Evolutionary conservation across 805 yeast species (phyloP).

Genomic region (Yarrowia porcina): DNA sequence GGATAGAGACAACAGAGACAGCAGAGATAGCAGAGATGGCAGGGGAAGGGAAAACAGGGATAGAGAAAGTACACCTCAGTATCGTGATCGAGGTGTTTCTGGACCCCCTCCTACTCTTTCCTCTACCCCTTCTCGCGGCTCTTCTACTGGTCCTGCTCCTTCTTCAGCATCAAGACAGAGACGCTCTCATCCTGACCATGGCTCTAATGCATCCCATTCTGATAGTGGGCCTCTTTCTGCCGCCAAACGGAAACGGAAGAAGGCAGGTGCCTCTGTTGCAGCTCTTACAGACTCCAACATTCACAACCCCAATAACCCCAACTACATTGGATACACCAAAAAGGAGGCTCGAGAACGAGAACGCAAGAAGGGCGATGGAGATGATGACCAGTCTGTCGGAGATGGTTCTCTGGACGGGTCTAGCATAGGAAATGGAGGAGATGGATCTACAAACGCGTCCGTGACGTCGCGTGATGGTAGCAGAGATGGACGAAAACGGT

Average conservation of each 20-base stretch:
- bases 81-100: background rate
- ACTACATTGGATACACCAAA: slow-evolving; percentile 10
- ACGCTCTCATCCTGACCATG: background rate
- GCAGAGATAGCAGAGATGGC: background rate
- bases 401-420: background rate
- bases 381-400: background rate
- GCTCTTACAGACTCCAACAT: slow-evolving; percentile 12
- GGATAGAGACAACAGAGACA: background rate
- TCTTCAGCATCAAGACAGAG: background rate
- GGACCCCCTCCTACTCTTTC: background rate
- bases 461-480: background rate
- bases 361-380: background rate
- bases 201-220: background rate
- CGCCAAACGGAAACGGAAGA: background rate
- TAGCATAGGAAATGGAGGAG: background rate
- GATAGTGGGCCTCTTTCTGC: background rate
- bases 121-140: background rate
- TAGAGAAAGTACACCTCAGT: background rate
- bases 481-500: slow-evolving; percentile 7
- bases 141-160: background rate
- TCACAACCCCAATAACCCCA: slow-evolving; percentile 24
- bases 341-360: slow-evolving; percentile 14
- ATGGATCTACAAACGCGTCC: background rate
- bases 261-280: background rate
- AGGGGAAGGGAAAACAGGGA: background rate